phyloP scores from a whole-genome alignment of 169 alveolate species.

The Cryptosporidium meleagridis region DNA sequence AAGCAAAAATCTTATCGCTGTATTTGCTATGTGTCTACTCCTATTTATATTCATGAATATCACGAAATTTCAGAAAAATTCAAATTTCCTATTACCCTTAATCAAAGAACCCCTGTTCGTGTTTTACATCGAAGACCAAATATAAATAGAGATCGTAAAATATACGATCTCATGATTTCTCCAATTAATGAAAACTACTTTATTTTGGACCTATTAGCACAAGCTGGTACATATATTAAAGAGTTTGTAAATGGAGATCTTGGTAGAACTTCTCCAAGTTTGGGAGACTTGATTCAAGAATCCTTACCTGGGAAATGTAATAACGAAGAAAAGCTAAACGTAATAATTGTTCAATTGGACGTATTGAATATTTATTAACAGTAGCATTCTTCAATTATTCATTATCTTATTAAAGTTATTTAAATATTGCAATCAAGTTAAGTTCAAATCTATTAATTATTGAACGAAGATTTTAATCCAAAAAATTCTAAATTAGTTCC shows the following conservation, averaged over 20 bases:
- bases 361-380: constrained; percentile 18
- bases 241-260: constrained; percentile 92
- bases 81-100: constrained; percentile 63
- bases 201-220: constrained; percentile 84
- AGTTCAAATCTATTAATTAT: background rate
- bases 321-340: background rate
- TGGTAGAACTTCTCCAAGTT: constrained; percentile 89
- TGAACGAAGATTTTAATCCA: background rate
- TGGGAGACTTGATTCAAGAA: constrained; percentile 82
- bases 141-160: constrained; percentile 82
- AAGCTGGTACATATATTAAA: constrained; percentile 91
- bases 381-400: background rate
- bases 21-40: constrained; percentile 79
- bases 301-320: constrained; percentile 3
- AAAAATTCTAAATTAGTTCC: background rate
- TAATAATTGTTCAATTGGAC: constrained; percentile 47
- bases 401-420: too few species aligned
- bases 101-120: constrained; percentile 89
- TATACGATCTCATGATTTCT: constrained; percentile 81
- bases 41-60: constrained; percentile 76
- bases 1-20: constrained; percentile 83
- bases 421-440: too few species aligned
- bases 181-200: constrained; percentile 86
- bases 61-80: constrained; percentile 73
- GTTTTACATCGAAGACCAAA: constrained; percentile 90